phyloP scores from a whole-genome alignment of 2,329 filamentous ascomycete genomes.

The Ceratocystis colombiana region DNA sequence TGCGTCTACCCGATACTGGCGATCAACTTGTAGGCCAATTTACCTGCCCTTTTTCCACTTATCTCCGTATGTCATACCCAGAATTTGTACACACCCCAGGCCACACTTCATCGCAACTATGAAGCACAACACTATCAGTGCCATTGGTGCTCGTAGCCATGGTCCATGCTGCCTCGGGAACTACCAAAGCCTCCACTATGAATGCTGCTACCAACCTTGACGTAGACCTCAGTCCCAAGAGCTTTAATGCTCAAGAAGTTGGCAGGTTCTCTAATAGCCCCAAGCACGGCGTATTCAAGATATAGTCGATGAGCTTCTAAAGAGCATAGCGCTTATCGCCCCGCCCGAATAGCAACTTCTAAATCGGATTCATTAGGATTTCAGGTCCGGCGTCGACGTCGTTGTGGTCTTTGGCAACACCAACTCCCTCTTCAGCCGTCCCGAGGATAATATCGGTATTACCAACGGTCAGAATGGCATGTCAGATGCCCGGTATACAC shows the following conservation, averaged over 20 bases:
- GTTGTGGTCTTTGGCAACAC: conserved; percentile 56
- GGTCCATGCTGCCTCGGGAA: conserved; percentile 28
- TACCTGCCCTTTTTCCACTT: background rate
- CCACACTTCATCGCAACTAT: conserved; percentile 7
- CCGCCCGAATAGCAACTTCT: background rate
- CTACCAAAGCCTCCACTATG: conserved; percentile 45
- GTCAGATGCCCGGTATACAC: conserved; percentile 50
- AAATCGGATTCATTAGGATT: conserved; percentile 36
- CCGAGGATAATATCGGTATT: conserved; percentile 44
- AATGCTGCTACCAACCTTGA: conserved; percentile 52
- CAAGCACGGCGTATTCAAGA: conserved; percentile 51
- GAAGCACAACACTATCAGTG: conserved; percentile 23
- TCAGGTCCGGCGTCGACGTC: conserved; percentile 52
- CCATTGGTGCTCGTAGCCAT: conserved; percentile 16
- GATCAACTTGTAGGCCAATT: no score
- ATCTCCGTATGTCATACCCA: background rate
- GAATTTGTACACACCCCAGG: background rate
- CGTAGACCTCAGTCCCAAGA: conserved; percentile 48
- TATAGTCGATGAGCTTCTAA: conserved; percentile 45
- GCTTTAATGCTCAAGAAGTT: conserved; percentile 48
- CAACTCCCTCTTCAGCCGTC: conserved; percentile 54
- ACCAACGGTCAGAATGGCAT: conserved; percentile 44
- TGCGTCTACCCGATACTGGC: background rate
- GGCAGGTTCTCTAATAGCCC: conserved; percentile 47
- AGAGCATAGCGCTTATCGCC: no score